Evolutionary conservation across 371 early-diverging fungal species (phyloP).

Genomic region (Mortierella sp.): DNA sequence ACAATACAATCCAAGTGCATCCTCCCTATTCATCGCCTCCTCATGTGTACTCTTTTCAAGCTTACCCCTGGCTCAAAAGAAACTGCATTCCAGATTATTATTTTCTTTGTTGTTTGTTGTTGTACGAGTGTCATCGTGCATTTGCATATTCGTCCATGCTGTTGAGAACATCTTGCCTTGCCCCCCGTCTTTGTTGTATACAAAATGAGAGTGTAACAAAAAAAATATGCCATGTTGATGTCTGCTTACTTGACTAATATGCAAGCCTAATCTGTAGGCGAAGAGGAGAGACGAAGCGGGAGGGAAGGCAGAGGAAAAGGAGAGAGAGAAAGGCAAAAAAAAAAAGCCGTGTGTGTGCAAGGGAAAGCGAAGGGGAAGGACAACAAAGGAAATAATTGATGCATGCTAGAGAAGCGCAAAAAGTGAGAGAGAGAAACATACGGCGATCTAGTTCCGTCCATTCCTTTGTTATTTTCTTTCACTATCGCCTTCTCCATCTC

Average conservation of each 20-base stretch:
- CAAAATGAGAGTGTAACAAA: neutral
- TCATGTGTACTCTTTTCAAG: neutral
- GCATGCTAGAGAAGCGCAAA: neutral
- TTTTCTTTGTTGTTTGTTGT: neutral
- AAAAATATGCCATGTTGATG: conserved; percentile 2
- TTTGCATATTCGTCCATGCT: neutral
- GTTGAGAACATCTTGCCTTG: neutral
- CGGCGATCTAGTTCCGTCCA: neutral
- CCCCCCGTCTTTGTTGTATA: neutral
- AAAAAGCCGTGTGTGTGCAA: too few species aligned
- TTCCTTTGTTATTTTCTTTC: neutral
- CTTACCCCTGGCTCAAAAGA: neutral
- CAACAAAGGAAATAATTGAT: neutral
- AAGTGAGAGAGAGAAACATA: neutral
- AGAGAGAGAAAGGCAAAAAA: neutral
- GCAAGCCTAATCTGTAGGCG: neutral
- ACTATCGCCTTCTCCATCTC: neutral
- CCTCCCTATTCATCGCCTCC: neutral
- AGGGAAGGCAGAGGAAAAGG: neutral
- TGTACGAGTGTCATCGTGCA: neutral
- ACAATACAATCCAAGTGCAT: neutral
- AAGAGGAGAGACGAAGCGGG: neutral
- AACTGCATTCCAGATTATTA: neutral
- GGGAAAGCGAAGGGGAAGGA: neutral
- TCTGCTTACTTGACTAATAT: conserved; percentile 10